Conservation (phyloP, 345 rosid genomes). For the Abelmoschus esculentus region DNA sequence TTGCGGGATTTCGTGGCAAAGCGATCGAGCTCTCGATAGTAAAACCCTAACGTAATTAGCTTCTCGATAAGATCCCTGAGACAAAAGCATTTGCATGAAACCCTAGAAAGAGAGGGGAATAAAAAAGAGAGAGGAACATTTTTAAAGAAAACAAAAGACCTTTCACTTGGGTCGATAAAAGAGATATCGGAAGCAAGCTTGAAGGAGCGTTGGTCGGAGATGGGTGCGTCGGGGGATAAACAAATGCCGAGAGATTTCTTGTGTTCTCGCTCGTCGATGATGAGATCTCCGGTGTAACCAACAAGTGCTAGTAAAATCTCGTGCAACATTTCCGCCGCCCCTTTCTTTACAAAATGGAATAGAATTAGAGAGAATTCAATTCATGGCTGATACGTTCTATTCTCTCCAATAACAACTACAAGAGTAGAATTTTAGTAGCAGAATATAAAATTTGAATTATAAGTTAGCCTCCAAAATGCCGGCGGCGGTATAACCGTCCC, state of each 20-base stretch:
- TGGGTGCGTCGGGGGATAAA: slow-evolving; percentile 48
- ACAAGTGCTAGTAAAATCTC: slow-evolving; percentile 78
- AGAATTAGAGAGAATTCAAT: slow-evolving; percentile 4
- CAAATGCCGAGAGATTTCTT: slow-evolving; percentile 45
- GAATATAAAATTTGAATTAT: not conserved
- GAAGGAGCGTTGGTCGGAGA: slow-evolving; percentile 62
- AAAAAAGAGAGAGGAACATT: not conserved
- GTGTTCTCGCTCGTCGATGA: slow-evolving; percentile 81
- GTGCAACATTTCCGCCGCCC: slow-evolving; percentile 47
- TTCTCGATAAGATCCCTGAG: slow-evolving; percentile 75
- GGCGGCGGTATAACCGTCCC: not conserved
- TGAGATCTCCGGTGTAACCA: slow-evolving; percentile 91
- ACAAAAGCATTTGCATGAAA: not conserved
- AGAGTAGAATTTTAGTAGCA: not conserved
- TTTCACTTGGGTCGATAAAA: slow-evolving; percentile 73
- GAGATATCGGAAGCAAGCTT: slow-evolving; percentile 87
- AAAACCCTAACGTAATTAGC: slow-evolving; percentile 78
- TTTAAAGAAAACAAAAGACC: slow-evolving; percentile 31
- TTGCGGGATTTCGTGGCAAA: slow-evolving; percentile 67
- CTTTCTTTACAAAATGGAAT: not conserved
- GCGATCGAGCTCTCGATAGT: slow-evolving; percentile 84
- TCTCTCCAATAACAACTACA: not conserved
- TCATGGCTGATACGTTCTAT: not conserved
- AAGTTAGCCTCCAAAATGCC: slow-evolving; percentile 1
- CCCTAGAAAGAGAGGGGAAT: not conserved